Evolutionary conservation across 2,329 filamentous ascomycete genomes (phyloP), one percentile per base, ranked within the genome.

Genomic region (Stenocarpella maydis): DNA sequence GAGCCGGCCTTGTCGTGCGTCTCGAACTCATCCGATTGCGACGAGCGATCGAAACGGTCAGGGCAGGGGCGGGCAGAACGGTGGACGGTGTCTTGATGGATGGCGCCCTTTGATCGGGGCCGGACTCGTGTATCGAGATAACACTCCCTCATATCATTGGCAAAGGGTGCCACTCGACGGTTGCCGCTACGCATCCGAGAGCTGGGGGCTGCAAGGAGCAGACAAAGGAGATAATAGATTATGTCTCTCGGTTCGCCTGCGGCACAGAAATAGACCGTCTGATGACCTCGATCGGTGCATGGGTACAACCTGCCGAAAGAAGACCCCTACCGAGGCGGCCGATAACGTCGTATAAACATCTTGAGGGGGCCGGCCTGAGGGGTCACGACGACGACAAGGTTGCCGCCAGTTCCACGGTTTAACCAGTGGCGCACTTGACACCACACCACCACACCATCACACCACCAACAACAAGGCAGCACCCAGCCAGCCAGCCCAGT

Each of bases 201-300:
- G 15, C 43, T 24, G 58, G 43, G 41, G 34, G 34, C 34, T 37
- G 43, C n/a, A 63, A 47, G 10, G 28, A 45, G 58, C 26, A 37
- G 9, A 37, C 34, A 37, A 37, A 12, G 12, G 12, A 47, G 12
- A 37, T 4, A 12, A 63, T 37, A 28, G 53, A 58, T 41, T n/a
- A 58, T 19, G 3, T 47, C 19, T 47, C 37, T 37, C 31, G 55
- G 58, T 63, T 63, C 41, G 58, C 43, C 28, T 39, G 41, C 34
- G 41, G 28, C 31, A 3, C 14, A 49, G 52, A 17, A 31, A 28
- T 49, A 26, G 52, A 49, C 65, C 37, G 65, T 54, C 52, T 15
- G 54, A 58, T 67, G 65, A 67, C 65, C 65, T 58, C 52, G 39
- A 41, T 67, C 43, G 15, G 65, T 58, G 65, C 41, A 47, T 37